Evolutionary conservation across 441 rosid species (phyloP), one percentile per base, ranked within the genome.

Genomic region (Biscutella laevigata): DNA sequence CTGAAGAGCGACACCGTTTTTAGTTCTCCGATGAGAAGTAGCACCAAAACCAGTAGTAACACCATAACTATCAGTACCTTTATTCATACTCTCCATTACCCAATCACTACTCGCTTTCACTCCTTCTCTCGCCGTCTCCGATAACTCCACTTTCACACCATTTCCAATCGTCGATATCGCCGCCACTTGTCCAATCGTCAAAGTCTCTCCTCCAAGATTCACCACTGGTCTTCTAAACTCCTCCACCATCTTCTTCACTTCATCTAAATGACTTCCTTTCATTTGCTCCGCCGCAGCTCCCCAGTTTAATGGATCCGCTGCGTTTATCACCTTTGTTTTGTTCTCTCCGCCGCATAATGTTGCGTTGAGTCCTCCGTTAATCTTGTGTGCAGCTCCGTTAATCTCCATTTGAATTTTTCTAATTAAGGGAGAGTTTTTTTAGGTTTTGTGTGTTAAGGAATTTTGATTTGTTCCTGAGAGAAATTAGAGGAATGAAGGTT

Each of bases 31-130:
- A 33, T 83, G 90, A 15, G 88, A 83, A 64, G 81, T 78, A 11
- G 84, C 86, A 16, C 90, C 88, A 41, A 85, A 85, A 20, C 95
- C 90, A 14, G 95, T 85, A 5, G 90, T 85, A 36, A 83, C 76
- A 29, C 95, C 90, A 35, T 82, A 80, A 51, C 80, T 83, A 49
- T 86, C 95, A 1, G 74, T 78, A 22, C 95, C 95, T 30, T 77
- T 82, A 10, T 20, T 55, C 80, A 86, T 75, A 64, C 90, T 79
- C 36, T 86, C 84, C 90, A 75, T 80, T 1, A 86, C 86, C 95
- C 88, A 86, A 29, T 83, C 84, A 36, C 84, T 78, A 35, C 95
- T 83, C 0, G 90, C 95, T 42, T 78, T 76, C 33, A 86, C 88
- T 0, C 95, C 74, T 1, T 68, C 78, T 36, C 81, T 67, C 0